These are phyloP conservation scores for Prunus yedoensis DNA, from an alignment of 331 rosid genomes.

Conservation along the genomic window DNA sequence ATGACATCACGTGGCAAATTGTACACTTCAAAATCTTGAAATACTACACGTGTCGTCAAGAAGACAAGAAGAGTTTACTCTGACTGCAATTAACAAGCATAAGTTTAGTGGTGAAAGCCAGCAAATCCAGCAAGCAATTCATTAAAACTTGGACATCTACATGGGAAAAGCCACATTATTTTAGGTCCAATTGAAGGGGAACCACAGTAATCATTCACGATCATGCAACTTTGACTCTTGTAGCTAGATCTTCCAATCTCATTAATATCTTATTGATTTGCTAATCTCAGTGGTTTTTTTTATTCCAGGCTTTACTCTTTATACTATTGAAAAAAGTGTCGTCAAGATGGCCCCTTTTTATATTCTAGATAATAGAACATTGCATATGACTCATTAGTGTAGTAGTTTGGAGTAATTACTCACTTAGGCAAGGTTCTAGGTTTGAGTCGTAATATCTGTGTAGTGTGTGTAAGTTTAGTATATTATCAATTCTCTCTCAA, in stretches of 20 bases:
- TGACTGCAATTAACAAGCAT: constrained; percentile 17
- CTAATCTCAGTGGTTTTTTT: neutral
- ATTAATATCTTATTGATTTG: neutral
- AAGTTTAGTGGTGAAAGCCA: constrained; percentile 21
- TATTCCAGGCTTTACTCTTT: too few relatives aligned
- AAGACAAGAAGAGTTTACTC: constrained; percentile 1
- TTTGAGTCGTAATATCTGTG: too few relatives aligned
- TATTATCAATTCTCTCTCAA: accelerated
- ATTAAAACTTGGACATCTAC: constrained; percentile 22
- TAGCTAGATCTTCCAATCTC: too few relatives aligned
- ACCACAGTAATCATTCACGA: too few relatives aligned
- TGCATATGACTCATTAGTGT: accelerated
- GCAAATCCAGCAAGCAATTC: constrained; percentile 11
- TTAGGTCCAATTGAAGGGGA: too few relatives aligned
- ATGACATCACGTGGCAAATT: constrained; percentile 18
- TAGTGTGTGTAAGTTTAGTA: too few relatives aligned
- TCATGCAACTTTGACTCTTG: too few relatives aligned
- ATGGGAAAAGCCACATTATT: too few relatives aligned
- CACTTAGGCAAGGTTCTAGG: too few relatives aligned
- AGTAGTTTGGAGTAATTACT: too few relatives aligned
- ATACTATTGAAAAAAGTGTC: neutral
- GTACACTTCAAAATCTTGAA: constrained; percentile 31
- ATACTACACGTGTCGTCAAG: neutral
- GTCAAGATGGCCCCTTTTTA: too few relatives aligned
- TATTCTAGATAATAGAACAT: too few relatives aligned